Conservation (phyloP, 441 rosid genomes). For the Omphalea diandra region DNA sequence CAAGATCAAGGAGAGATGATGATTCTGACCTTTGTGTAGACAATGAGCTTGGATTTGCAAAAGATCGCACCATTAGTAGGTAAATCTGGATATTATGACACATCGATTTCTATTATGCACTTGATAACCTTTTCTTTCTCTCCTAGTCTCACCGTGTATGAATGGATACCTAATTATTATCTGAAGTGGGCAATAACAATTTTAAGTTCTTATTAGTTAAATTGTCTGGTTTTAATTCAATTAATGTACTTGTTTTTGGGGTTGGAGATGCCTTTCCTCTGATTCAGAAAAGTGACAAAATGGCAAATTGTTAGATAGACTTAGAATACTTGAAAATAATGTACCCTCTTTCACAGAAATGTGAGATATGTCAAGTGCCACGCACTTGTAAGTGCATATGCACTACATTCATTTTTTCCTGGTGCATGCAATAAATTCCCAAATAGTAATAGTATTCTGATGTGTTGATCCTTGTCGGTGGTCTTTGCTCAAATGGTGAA, state of each 20-base stretch:
- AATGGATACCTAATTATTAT: not conserved
- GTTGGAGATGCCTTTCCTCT: not conserved
- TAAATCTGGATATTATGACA: slow-evolving; percentile 18
- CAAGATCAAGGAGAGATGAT: slow-evolving; percentile 77
- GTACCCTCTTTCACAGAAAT: too few relatives aligned
- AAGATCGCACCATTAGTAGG: slow-evolving; percentile 98
- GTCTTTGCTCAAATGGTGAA: not conserved
- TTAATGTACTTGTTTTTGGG: too few relatives aligned
- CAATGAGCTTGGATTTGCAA: slow-evolving; percentile 90
- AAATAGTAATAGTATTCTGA: too few relatives aligned
- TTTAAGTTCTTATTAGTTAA: not conserved
- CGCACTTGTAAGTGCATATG: too few relatives aligned
- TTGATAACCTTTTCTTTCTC: not conserved
- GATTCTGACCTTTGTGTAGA: slow-evolving; percentile 84
- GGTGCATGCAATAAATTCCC: too few relatives aligned
- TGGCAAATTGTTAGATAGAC: too few relatives aligned
- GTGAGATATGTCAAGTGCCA: too few relatives aligned
- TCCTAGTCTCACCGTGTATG: not conserved
- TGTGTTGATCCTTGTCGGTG: not conserved
- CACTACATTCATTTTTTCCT: too few relatives aligned
- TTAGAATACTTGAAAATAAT: too few relatives aligned
- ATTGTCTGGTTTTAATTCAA: not conserved
- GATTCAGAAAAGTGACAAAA: not conserved
- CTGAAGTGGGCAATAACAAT: too few relatives aligned
- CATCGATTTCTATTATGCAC: not conserved